Evolutionary conservation across 176 grass and related monocot genomes (phyloP).

Genomic region (Musa itinerans): DNA sequence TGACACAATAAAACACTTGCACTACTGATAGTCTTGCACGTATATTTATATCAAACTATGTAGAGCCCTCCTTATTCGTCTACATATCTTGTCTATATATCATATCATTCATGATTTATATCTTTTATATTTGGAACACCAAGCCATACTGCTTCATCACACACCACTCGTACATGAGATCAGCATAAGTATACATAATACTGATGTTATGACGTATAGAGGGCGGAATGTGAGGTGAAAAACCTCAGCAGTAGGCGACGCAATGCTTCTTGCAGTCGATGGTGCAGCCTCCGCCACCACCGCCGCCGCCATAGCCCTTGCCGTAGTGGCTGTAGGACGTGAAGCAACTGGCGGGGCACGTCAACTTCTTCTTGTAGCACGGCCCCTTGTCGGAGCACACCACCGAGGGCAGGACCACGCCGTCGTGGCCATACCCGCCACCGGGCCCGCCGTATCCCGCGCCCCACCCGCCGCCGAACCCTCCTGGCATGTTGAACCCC

Average conservation of each 20-base stretch:
- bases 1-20: too few species aligned
- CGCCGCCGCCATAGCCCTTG: conserved; percentile 34
- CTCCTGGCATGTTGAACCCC: background rate
- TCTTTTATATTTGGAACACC: too few species aligned
- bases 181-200: too few species aligned
- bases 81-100: too few species aligned
- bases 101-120: too few species aligned
- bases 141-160: too few species aligned
- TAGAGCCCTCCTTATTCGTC: too few species aligned
- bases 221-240: background rate
- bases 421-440: background rate
- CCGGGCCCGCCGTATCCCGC: conserved; percentile 3
- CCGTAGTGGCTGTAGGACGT: conserved; percentile 32
- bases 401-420: conserved; percentile 31
- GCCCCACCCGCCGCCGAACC: background rate
- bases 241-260: conserved; percentile 34
- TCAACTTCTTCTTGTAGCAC: conserved; percentile 42
- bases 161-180: too few species aligned
- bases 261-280: conserved; percentile 54
- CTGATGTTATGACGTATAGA: too few species aligned
- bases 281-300: conserved; percentile 45
- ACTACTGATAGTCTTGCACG: too few species aligned
- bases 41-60: too few species aligned
- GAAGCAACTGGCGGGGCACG: conserved; percentile 49
- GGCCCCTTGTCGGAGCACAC: conserved; percentile 42